These are phyloP conservation scores for Babesia sp. DNA, from an alignment of 169 alveolate genomes.

Conservation along the genomic window DNA sequence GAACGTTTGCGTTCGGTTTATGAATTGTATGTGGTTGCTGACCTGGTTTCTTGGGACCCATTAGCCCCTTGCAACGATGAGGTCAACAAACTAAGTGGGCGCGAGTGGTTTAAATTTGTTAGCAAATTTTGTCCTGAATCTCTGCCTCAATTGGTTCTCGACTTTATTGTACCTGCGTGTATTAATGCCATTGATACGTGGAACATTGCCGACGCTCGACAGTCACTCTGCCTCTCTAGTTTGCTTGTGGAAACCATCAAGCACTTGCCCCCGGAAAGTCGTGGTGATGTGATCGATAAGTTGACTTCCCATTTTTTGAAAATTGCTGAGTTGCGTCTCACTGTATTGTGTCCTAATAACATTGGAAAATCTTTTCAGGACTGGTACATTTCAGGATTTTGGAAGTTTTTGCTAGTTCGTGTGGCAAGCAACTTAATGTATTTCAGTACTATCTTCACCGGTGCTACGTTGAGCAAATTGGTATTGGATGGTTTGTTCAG, in stretches of 20 bases:
- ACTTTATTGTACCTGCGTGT: slow-evolving; percentile 24
- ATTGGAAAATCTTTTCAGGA: neutral
- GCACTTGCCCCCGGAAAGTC: slow-evolving; percentile 4
- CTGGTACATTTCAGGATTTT: neutral
- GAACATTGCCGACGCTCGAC: slow-evolving; percentile 15
- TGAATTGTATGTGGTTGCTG: slow-evolving; percentile 19
- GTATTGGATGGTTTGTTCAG: slow-evolving; percentile 34
- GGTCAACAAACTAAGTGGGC: slow-evolving; percentile 1
- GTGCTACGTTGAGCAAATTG: slow-evolving; percentile 27
- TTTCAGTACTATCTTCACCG: slow-evolving; percentile 33
- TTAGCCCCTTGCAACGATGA: neutral
- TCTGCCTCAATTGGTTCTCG: slow-evolving; percentile 26
- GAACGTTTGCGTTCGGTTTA: slow-evolving; percentile 24
- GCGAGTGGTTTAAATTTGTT: slow-evolving; percentile 42
- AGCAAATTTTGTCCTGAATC: slow-evolving; percentile 14
- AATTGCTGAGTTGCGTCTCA: slow-evolving; percentile 14
- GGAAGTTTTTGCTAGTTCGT: slow-evolving; percentile 23
- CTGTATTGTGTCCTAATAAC: slow-evolving; percentile 10
- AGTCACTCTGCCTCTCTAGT: slow-evolving; percentile 8
- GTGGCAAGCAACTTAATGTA: slow-evolving; percentile 25
- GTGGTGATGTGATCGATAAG: slow-evolving; percentile 9
- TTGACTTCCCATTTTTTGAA: slow-evolving; percentile 14
- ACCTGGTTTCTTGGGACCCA: slow-evolving; percentile 53
- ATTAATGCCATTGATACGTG: slow-evolving; percentile 47
- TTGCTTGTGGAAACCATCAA: slow-evolving; percentile 4